These are phyloP conservation scores for Rusavskia elegans DNA, from an alignment of 495 filamentous ascomycete genomes.

Conservation along the genomic window DNA sequence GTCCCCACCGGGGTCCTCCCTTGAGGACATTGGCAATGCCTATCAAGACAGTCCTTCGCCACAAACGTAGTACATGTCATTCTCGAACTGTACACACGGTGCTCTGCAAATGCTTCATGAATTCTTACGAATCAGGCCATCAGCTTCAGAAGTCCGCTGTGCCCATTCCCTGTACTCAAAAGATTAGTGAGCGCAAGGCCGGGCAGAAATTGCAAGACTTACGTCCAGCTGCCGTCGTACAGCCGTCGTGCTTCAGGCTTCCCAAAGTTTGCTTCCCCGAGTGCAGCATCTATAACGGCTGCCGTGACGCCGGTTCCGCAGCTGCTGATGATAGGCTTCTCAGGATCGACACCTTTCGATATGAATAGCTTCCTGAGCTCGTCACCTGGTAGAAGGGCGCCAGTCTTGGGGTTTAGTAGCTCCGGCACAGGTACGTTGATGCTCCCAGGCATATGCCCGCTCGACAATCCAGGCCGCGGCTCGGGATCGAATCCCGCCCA, in stretches of 20 bases:
- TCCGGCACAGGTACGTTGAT: slow-evolving; percentile 68
- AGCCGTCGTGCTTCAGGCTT: slow-evolving; percentile 50
- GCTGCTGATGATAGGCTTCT: slow-evolving; percentile 72
- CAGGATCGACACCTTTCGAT: slow-evolving; percentile 56
- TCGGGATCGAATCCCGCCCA: slow-evolving; percentile 77
- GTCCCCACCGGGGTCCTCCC: no score
- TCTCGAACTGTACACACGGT: no score
- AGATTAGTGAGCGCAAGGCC: slow-evolving; percentile 7
- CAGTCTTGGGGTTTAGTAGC: slow-evolving; percentile 67
- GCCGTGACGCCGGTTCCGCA: slow-evolving; percentile 95
- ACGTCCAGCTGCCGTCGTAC: slow-evolving; percentile 98
- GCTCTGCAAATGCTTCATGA: slow-evolving; percentile 3
- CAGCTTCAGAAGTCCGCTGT: slow-evolving; percentile 43
- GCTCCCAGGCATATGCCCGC: slow-evolving; percentile 81
- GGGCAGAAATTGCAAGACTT: slow-evolving; percentile 26
- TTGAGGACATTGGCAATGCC: no score
- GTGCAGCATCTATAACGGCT: slow-evolving; percentile 76
- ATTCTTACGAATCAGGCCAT: slow-evolving; percentile 42
- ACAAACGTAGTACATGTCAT: no score
- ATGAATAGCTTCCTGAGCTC: slow-evolving; percentile 65
- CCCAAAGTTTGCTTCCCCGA: slow-evolving; percentile 62
- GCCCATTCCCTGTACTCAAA: slow-evolving; percentile 50
- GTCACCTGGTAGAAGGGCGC: slow-evolving; percentile 55
- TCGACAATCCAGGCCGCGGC: slow-evolving; percentile 70
- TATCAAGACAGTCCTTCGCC: no score